phyloP scores from a whole-genome alignment of 1,139 yeast genomes.

The Taiozyma onychis region DNA sequence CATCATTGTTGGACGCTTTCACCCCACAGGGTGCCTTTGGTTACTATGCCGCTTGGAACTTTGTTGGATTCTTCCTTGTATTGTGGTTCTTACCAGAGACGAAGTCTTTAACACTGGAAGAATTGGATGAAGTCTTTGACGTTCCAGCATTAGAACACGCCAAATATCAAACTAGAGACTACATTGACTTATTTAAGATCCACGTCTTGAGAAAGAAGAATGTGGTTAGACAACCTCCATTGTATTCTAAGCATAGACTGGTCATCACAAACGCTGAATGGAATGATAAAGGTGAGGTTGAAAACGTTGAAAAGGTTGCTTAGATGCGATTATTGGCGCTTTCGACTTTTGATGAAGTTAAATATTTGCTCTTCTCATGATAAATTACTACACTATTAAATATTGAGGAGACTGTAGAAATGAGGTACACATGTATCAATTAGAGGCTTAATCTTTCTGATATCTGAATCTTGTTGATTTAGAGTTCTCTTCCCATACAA shows the following conservation, averaged over 20 bases:
- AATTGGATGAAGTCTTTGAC: constrained; percentile 63
- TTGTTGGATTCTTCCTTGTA: constrained; percentile 66
- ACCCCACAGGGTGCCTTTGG: constrained; percentile 84
- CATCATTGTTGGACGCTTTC: constrained; percentile 59
- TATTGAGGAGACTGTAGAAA: no score
- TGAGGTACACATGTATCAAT: no score
- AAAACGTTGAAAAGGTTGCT: constrained; percentile 33
- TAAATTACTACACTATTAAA: no score
- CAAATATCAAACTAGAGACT: constrained; percentile 42
- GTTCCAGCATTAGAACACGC: constrained; percentile 54
- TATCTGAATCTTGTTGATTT: no score
- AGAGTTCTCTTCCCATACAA: no score
- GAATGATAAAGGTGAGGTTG: constrained; percentile 51
- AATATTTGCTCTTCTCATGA: no score
- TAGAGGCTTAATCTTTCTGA: no score
- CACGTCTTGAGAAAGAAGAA: constrained; percentile 37
- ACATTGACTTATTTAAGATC: constrained; percentile 39
- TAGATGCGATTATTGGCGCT: not conserved
- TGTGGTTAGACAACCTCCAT: constrained; percentile 46
- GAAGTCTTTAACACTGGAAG: constrained; percentile 63
- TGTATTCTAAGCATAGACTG: constrained; percentile 50
- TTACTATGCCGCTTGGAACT: constrained; percentile 85
- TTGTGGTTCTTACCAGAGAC: constrained; percentile 67
- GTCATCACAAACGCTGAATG: constrained; percentile 56
- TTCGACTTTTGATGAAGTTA: not conserved